Conservation (phyloP, 2,329 filamentous ascomycete genomes). For the Lecanicillium sp. region DNA sequence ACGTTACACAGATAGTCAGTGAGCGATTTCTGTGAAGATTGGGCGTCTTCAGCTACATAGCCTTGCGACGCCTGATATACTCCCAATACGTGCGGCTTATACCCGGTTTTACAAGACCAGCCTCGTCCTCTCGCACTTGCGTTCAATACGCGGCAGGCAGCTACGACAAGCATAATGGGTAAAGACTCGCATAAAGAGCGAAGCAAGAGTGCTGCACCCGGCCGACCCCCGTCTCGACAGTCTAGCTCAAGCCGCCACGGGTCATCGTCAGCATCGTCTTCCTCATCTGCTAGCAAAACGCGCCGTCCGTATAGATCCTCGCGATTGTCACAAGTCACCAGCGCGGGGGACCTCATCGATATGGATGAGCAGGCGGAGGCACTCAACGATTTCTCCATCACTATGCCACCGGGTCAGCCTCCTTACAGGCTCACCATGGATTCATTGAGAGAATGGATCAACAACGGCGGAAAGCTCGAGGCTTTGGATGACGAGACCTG, state of each 20-base stretch:
- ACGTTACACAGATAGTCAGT: constrained; percentile 8
- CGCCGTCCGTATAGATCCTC: not conserved
- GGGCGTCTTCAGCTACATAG: not conserved
- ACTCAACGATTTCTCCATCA: not conserved
- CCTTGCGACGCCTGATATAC: not conserved
- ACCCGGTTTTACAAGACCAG: too few relatives aligned
- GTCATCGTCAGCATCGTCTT: too few relatives aligned
- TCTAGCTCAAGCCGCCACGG: not conserved
- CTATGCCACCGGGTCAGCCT: not conserved
- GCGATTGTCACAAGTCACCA: constrained; percentile 8
- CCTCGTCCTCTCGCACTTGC: too few relatives aligned
- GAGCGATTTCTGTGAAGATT: not conserved
- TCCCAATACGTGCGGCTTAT: not conserved
- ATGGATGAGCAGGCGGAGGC: constrained; percentile 4
- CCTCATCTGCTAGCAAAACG: not conserved
- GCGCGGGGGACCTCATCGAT: not conserved
- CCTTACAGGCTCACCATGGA: not conserved
- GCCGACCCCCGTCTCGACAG: not conserved
- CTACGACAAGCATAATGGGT: not conserved
- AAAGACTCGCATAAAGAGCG: not conserved
- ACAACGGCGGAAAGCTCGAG: not conserved
- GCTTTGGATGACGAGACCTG: not conserved
- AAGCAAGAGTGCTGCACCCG: not conserved
- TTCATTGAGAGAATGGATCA: not conserved
- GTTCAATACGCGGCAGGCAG: too few relatives aligned